A percentile compares a stretch with the other conserved stretches of the same genome.
phyloP scores from a whole-genome alignment of 305 asterid species.

The Coffea humblotiana region DNA sequence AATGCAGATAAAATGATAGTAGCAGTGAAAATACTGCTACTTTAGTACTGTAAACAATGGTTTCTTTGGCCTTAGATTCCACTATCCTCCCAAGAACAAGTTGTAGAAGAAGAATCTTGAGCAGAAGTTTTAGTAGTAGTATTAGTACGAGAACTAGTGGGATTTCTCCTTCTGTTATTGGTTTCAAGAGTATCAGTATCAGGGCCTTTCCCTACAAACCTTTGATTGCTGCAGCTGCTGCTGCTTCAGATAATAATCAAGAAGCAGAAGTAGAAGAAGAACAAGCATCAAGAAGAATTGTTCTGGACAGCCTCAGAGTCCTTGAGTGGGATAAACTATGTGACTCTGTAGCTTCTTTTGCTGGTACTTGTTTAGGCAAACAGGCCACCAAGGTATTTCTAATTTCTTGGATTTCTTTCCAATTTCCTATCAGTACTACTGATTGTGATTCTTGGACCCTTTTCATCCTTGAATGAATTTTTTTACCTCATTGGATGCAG shows the following conservation, averaged over 20 bases:
- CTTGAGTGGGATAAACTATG: slow-evolving; percentile 90
- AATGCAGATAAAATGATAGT: too few relatives aligned
- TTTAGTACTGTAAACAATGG: too few relatives aligned
- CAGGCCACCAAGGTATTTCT: slow-evolving; percentile 58
- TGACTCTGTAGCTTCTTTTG: slow-evolving; percentile 81
- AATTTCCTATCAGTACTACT: background rate
- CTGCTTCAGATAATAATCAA: background rate
- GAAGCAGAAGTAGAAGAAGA: background rate
- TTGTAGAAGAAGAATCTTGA: background rate
- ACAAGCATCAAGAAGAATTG: slow-evolving; percentile 11
- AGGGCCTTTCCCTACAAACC: slow-evolving; percentile 26
- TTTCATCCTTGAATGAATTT: too few relatives aligned
- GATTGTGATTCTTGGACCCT: too few relatives aligned
- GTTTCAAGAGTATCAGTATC: background rate
- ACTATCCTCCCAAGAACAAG: background rate
- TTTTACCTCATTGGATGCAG: slow-evolving; percentile 32
- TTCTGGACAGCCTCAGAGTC: slow-evolving; percentile 79
- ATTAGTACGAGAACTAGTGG: background rate
- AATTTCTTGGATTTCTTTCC: background rate
- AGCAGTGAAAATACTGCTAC: too few relatives aligned
- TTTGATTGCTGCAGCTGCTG: background rate
- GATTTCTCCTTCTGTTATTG: background rate
- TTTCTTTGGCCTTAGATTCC: background rate
- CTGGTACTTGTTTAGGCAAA: slow-evolving; percentile 76
- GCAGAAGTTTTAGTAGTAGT: too few relatives aligned